phyloP scores from a whole-genome alignment of 805 yeast species.

The Sugiyamaella smithiae region DNA sequence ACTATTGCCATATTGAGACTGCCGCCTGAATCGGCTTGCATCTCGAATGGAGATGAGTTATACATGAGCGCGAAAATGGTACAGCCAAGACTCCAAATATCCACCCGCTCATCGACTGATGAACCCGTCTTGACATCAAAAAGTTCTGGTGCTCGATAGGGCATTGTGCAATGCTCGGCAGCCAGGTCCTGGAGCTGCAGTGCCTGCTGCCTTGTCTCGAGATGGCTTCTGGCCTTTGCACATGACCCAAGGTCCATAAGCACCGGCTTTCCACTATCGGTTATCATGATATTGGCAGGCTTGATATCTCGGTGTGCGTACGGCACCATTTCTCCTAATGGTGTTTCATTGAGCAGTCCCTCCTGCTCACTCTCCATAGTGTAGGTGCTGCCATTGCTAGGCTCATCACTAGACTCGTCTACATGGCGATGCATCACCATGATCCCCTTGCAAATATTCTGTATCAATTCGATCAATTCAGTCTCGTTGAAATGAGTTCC shows the following conservation, averaged over 20 bases:
- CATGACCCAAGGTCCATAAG: conserved; percentile 84
- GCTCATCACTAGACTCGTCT: not conserved
- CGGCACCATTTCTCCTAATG: conserved; percentile 55
- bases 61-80: conserved; percentile 73
- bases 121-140: conserved; percentile 69
- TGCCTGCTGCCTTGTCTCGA: conserved; percentile 65
- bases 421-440: conserved; percentile 59
- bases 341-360: conserved; percentile 40
- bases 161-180: conserved; percentile 79
- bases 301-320: conserved; percentile 86
- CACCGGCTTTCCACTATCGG: conserved; percentile 73
- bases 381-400: conserved; percentile 1
- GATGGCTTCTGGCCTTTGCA: conserved; percentile 53
- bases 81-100: conserved; percentile 92
- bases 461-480: conserved; percentile 59
- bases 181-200: conserved; percentile 75
- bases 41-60: conserved; percentile 82
- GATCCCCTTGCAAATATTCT: conserved; percentile 72
- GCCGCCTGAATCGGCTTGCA: conserved; percentile 82
- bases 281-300: conserved; percentile 84
- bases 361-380: conserved; percentile 21
- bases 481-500: conserved; percentile 53
- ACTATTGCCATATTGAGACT: conserved; percentile 72
- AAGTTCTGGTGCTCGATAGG: conserved; percentile 89
- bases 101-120: conserved; percentile 69